A percentile compares a stretch with the other conserved stretches of the same genome.
These are phyloP conservation scores for Phoma herbarum DNA, from an alignment of 2,329 filamentous ascomycete genomes.

Conservation along the genomic window DNA sequence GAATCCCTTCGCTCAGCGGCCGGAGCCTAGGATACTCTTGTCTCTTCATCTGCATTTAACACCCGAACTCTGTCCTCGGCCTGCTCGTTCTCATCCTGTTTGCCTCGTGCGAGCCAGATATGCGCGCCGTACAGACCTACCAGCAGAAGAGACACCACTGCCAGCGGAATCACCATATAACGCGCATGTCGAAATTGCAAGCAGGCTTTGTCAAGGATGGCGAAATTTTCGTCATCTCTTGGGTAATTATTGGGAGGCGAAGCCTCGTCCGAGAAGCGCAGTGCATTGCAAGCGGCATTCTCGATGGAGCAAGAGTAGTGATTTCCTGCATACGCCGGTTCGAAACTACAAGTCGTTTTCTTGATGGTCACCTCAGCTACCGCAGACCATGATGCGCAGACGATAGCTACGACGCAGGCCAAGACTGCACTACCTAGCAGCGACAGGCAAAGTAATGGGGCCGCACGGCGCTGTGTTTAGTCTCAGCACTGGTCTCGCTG, in stretches of 20 bases:
- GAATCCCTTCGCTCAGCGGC: no score
- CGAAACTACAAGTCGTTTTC: background rate
- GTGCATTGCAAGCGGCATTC: slow-evolving; percentile 4
- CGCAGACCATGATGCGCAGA: slow-evolving; percentile 2
- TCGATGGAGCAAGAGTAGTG: slow-evolving; percentile 10
- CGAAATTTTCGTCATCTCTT: background rate
- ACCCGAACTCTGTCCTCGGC: background rate
- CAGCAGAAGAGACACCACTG: background rate
- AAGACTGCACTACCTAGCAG: background rate
- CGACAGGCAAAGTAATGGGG: background rate
- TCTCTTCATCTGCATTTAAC: no score
- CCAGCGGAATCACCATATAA: slow-evolving; percentile 1
- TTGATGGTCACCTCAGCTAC: slow-evolving; percentile 1
- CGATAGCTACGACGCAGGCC: background rate
- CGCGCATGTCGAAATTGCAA: slow-evolving; percentile 5
- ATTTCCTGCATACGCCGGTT: background rate
- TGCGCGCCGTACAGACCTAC: background rate
- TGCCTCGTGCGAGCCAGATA: background rate
- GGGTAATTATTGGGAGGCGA: background rate
- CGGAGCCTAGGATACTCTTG: no score
- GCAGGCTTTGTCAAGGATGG: background rate
- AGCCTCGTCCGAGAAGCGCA: slow-evolving; percentile 1
- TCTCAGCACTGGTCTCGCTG: background rate
- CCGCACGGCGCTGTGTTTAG: background rate
- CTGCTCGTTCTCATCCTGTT: background rate